Evolutionary conservation across 306 rosid species (phyloP).

Genomic region (Mimosa bimucronata): DNA sequence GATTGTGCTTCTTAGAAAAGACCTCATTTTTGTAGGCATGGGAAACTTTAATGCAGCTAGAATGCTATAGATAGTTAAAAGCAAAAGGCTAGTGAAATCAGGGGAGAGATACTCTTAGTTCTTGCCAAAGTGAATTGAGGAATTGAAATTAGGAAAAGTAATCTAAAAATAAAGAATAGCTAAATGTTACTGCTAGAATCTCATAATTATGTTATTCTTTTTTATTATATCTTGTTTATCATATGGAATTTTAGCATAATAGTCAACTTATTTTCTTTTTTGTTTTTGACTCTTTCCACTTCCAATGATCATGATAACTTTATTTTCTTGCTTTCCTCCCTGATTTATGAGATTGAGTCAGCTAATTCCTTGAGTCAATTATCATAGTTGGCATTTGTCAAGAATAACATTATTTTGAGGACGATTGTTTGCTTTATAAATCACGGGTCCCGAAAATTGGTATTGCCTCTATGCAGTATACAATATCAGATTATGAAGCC

Average conservation of each 20-base stretch:
- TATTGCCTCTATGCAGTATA: neutral
- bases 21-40: neutral
- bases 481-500: neutral
- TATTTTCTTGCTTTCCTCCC: no score
- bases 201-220: neutral
- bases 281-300: no score
- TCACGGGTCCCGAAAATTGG: neutral
- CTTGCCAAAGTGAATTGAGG: neutral
- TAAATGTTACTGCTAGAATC: neutral
- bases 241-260: neutral
- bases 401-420: neutral
- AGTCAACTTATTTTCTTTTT: no score
- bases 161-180: neutral
- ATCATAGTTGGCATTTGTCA: neutral
- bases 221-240: neutral
- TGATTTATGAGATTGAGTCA: no score
- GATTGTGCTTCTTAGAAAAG: neutral
- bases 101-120: neutral
- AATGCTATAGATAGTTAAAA: neutral
- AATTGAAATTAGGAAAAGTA: neutral
- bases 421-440: neutral
- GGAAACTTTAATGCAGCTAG: neutral
- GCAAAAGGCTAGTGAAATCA: neutral
- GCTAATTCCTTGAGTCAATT: no score
- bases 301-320: no score